Evolutionary conservation across 2,329 filamentous ascomycete genomes (phyloP).

Genomic region (Colletotrichum sojae): DNA sequence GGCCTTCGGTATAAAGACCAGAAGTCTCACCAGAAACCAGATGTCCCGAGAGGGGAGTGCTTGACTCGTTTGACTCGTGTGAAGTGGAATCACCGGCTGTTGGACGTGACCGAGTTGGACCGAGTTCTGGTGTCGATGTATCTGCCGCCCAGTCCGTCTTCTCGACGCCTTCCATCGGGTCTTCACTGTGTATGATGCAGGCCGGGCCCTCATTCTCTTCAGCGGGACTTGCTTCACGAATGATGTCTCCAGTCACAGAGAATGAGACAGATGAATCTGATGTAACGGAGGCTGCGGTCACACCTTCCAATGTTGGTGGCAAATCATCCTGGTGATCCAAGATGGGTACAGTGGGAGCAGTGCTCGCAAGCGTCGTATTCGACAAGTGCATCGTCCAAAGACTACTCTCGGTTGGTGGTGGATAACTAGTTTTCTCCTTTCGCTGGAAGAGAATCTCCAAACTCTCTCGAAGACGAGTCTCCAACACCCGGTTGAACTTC

Average conservation of each 20-base stretch:
- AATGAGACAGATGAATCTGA: too few relatives aligned
- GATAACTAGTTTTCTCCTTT: background rate
- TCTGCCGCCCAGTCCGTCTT: background rate
- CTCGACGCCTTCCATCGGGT: background rate
- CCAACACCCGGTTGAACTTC: slow-evolving; percentile 1
- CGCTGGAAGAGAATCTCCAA: background rate
- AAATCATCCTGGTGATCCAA: too few relatives aligned
- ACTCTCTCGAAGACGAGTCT: background rate
- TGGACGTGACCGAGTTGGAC: background rate
- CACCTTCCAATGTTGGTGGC: background rate
- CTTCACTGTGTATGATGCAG: background rate
- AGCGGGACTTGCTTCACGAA: background rate
- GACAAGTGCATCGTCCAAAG: background rate
- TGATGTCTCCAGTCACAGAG: too few relatives aligned
- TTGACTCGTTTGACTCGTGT: background rate
- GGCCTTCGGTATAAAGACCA: background rate
- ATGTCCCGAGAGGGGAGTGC: background rate
- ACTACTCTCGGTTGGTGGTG: background rate
- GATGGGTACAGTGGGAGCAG: too few relatives aligned
- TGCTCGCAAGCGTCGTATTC: background rate
- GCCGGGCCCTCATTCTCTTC: background rate
- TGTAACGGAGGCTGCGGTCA: background rate
- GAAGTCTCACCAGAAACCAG: background rate
- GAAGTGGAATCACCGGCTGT: background rate
- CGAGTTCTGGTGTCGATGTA: background rate